phyloP scores from a whole-genome alignment of 2,329 filamentous ascomycete species.

The Lasiodiplodia sp. region DNA sequence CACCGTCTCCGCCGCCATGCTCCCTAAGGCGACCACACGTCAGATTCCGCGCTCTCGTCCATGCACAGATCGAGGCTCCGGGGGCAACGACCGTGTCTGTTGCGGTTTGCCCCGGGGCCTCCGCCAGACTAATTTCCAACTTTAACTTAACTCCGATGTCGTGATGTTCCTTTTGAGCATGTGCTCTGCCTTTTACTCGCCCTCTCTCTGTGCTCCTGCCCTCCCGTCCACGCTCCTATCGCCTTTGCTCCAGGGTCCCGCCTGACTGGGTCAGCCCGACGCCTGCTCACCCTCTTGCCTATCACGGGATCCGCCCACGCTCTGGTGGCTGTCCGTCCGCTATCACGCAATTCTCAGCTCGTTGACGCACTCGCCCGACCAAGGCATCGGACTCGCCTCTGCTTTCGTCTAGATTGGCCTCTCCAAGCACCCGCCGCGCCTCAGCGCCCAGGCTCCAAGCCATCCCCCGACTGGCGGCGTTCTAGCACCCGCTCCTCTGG shows the following conservation, averaged over 20 bases:
- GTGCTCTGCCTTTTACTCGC: not conserved
- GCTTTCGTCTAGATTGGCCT: conserved; percentile 21
- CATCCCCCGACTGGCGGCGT: conserved; percentile 17
- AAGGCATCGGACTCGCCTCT: conserved; percentile 5
- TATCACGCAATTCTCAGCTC: conserved; percentile 27
- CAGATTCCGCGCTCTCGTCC: conserved; percentile 9
- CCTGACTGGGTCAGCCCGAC: conserved; percentile 20
- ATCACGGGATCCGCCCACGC: conserved; percentile 5
- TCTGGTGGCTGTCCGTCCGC: conserved; percentile 10
- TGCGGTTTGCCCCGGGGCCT: conserved; percentile 1
- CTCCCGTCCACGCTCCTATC: not conserved
- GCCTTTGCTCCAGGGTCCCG: not conserved
- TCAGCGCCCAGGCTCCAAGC: conserved; percentile 22
- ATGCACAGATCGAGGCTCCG: conserved; percentile 6
- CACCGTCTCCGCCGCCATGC: conserved; percentile 18
- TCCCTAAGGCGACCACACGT: conserved; percentile 25
- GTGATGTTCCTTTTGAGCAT: conserved; percentile 16
- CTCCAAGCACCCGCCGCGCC: not conserved
- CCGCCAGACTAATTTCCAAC: conserved; percentile 25
- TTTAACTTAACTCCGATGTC: conserved; percentile 27
- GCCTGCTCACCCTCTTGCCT: conserved; percentile 11
- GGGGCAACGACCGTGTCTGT: not conserved
- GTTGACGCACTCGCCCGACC: conserved; percentile 12
- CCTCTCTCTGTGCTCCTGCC: not conserved
- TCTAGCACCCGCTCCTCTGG: conserved; percentile 17